phyloP scores from a whole-genome alignment of 2,329 filamentous ascomycete species.

The Neocatenulostroma microsporum region DNA sequence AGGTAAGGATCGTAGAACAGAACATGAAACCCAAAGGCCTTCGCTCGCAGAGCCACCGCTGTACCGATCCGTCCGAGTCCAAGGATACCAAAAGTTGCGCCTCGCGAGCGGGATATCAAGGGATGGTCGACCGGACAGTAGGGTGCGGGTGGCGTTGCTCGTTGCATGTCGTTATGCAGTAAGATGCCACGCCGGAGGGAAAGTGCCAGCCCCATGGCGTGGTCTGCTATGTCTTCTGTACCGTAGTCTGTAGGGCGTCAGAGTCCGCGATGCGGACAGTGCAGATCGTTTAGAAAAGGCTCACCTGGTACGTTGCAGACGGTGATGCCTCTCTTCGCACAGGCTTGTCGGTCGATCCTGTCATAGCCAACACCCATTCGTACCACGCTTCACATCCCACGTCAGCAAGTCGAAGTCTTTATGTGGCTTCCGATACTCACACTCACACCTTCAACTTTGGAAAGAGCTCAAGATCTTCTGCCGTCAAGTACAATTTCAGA shows the following conservation, averaged over 20 bases:
- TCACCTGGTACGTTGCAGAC: constrained; percentile 24
- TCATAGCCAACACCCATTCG: constrained; percentile 30
- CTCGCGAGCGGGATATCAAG: constrained; percentile 21
- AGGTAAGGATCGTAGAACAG: constrained; percentile 28
- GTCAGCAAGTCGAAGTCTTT: no score
- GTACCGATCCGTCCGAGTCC: constrained; percentile 26
- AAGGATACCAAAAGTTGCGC: constrained; percentile 24
- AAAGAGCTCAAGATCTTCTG: constrained; percentile 21
- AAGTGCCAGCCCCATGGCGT: constrained; percentile 24
- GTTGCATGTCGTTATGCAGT: constrained; percentile 25
- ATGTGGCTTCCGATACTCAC: no score
- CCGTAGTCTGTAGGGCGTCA: constrained; percentile 28
- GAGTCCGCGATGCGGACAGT: no score
- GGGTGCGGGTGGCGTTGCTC: constrained; percentile 24
- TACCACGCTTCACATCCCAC: constrained; percentile 21
- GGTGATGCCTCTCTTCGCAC: constrained; percentile 19
- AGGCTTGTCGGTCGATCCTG: constrained; percentile 22
- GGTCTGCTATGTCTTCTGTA: constrained; percentile 27
- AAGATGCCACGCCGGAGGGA: constrained; percentile 24
- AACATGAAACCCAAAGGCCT: constrained; percentile 27
- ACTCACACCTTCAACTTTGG: constrained; percentile 27
- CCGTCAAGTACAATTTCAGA: constrained; percentile 23
- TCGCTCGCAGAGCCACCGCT: constrained; percentile 24
- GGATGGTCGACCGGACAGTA: constrained; percentile 24
- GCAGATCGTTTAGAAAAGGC: no score